phyloP scores from a whole-genome alignment of 73 alveolate genomes.

The Paramecium tetraurelia region DNA sequence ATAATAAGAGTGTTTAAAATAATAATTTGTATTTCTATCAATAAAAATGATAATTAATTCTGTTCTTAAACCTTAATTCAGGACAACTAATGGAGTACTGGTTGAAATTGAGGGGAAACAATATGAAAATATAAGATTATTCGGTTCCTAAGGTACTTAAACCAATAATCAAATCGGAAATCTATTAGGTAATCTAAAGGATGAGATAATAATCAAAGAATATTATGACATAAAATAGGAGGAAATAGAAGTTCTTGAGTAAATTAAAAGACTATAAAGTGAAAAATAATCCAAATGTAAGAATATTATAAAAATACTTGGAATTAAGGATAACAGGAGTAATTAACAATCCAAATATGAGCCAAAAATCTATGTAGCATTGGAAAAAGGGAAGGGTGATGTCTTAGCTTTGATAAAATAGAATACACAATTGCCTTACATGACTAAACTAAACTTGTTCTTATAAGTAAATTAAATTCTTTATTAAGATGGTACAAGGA shows the following conservation, averaged over 20 bases:
- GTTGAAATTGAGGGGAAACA: not conserved
- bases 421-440: not conserved
- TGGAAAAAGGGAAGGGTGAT: not conserved
- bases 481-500: not conserved
- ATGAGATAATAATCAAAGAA: too few species aligned
- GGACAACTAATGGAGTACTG: too few species aligned
- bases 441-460: not conserved
- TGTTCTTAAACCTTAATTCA: not conserved
- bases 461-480: not conserved
- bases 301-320: not conserved
- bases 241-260: not conserved
- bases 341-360: not conserved
- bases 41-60: not conserved
- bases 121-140: too few species aligned
- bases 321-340: not conserved
- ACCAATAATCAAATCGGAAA: not conserved
- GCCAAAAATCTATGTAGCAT: not conserved
- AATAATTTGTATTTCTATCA: not conserved
- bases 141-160: not conserved
- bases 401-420: not conserved
- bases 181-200: not conserved
- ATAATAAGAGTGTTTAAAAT: not conserved
- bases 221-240: not conserved
- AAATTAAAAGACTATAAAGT: not conserved
- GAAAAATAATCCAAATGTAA: not conserved